A percentile compares a stretch with the other conserved stretches of the same genome.
phyloP scores from a whole-genome alignment of 106 monocot genomes.

The Hemerocallis citrina region DNA sequence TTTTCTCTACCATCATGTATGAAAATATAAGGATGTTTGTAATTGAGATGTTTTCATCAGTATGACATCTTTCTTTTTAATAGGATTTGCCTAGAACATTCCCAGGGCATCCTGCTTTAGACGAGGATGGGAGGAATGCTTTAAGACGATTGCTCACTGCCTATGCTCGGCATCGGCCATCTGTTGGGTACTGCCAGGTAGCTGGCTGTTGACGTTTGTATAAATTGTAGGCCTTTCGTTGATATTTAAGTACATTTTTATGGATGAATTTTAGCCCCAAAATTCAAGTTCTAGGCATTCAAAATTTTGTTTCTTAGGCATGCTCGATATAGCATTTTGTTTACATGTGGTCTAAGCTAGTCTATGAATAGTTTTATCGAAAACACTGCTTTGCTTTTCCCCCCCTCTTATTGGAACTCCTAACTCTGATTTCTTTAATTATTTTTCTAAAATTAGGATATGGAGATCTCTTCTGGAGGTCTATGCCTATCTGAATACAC shows the following conservation, averaged over 20 bases:
- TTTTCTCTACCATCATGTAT: background rate
- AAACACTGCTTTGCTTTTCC: background rate
- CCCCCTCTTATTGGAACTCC: background rate
- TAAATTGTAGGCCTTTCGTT: background rate
- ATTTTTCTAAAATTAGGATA: background rate
- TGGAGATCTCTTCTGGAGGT: background rate
- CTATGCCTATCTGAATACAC: background rate
- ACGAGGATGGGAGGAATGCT: slow-evolving; percentile 97
- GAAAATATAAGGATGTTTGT: background rate
- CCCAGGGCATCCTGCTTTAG: slow-evolving; percentile 94
- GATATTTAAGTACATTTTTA: background rate
- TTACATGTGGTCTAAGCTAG: background rate
- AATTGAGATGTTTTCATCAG: slow-evolving; percentile 2
- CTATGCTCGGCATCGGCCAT: slow-evolving; percentile 98
- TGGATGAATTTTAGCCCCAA: background rate
- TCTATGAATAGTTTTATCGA: background rate
- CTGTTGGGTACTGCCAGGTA: slow-evolving; percentile 99
- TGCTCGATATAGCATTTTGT: background rate
- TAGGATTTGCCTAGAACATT: slow-evolving; percentile 99
- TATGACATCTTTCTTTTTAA: background rate
- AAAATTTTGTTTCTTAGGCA: background rate
- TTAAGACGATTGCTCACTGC: slow-evolving; percentile 94
- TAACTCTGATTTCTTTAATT: background rate
- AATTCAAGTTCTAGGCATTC: background rate
- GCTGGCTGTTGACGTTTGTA: background rate